Evolutionary conservation across 345 rosid species (phyloP), one percentile per base, ranked within the genome.

Genomic region (Kandelia obovata): DNA sequence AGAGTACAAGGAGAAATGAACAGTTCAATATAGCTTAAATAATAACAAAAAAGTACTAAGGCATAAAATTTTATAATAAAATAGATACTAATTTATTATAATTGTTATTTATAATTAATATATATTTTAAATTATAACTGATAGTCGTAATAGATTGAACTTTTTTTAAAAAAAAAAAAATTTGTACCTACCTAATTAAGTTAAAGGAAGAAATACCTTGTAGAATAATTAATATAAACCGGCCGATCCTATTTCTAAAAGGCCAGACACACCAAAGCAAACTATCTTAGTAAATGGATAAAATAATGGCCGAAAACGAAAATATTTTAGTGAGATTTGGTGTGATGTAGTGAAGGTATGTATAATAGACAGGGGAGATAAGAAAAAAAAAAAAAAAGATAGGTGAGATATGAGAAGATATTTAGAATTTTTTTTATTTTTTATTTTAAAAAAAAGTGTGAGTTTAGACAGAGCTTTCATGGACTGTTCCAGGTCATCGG

Each of bases 401-500:
- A 5, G 35, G 7, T 32, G 35, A 32, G 35, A 32, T 32, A 5
- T 0, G 47, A 39, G 16, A 10, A 10, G 47, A 39, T 39, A 10
- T 39, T 35, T 35, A 35, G 39, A 35, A 7, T 35, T 35, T 35
- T 35, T 6, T 35, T 21, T 21, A 21, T 21, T 21, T 35, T 35
- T 32, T 5, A 28, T 5, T 5, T 5, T 32, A 32, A 32, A 32
- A 32, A 32, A 32, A 32, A 52, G 10, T 62, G 73, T 62, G 53
- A 65, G 87, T 80, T 87, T 43, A 63, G 69, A 58, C 7, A 53
- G 65, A 75, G 80, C 86, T 85, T 75, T 87, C 86, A 72, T 9
- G 11, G 51, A 25, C 16, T 30, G n/a, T 31, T 73, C 73, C 46
- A 32, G 70, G 69, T 66, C 73, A 73, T 75, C 77, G 72, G 70